phyloP scores from a whole-genome alignment of 2,329 filamentous ascomycete genomes.

The Cadophora luteo-olivacea region DNA sequence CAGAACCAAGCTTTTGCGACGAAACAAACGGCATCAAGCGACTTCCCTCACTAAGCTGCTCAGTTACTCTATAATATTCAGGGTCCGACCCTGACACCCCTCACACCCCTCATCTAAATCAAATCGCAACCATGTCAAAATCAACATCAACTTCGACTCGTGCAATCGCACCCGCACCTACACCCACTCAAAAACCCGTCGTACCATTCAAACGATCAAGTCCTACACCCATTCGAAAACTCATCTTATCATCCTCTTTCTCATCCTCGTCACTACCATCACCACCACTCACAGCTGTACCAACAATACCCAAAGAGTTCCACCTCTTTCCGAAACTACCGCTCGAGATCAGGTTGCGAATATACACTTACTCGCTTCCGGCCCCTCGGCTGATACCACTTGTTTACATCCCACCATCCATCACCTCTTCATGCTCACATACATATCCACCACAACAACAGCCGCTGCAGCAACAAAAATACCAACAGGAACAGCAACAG shows the following conservation, averaged over 20 bases:
- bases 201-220: neutral
- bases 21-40: no score
- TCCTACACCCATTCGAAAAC: neutral
- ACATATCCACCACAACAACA: no score
- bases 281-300: neutral
- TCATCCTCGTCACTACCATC: neutral
- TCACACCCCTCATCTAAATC: no score
- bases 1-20: no score
- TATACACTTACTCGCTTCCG: slow-evolving; percentile 34
- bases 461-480: neutral
- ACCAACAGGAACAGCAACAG: neutral
- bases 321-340: slow-evolving; percentile 33
- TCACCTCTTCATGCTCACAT: neutral
- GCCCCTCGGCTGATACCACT: slow-evolving; percentile 30
- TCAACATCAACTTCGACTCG: no score
- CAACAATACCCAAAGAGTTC: slow-evolving; percentile 17
- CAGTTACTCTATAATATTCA: no score
- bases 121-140: no score
- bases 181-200: no score
- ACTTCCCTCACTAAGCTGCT: no score
- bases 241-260: no score
- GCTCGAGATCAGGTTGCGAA: slow-evolving; percentile 34
- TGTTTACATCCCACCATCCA: slow-evolving; percentile 19
- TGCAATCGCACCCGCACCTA: no score
- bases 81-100: no score